phyloP scores from a whole-genome alignment of 331 rosid genomes.

The Rhamnella rubrinervis region DNA sequence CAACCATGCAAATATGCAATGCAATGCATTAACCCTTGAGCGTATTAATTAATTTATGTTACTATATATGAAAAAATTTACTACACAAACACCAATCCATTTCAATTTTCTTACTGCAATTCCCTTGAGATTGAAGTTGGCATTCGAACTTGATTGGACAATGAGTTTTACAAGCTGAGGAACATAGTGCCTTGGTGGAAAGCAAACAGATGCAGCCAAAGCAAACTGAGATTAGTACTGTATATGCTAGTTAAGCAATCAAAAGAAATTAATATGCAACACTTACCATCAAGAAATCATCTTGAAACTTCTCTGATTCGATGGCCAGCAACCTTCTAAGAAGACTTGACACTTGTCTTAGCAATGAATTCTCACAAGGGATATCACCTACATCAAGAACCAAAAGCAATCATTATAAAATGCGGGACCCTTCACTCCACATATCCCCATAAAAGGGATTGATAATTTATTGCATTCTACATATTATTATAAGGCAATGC shows the following conservation, averaged over 20 bases:
- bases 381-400: conserved; percentile 55
- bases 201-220: not conserved
- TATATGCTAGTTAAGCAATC: conserved; percentile 9
- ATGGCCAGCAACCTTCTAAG: conserved; percentile 86
- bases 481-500: too few species aligned
- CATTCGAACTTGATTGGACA: conserved; percentile 31
- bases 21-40: not conserved
- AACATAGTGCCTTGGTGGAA: conserved; percentile 58
- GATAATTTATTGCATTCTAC: too few species aligned
- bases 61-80: not conserved
- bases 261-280: conserved; percentile 17
- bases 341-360: conserved; percentile 94
- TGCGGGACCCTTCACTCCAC: conserved; percentile 7
- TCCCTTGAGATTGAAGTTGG: conserved; percentile 51
- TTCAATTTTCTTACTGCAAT: conserved; percentile 53
- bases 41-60: too few species aligned
- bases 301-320: conserved; percentile 88
- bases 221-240: too few species aligned
- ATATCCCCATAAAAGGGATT: conserved; percentile 8
- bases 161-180: conserved; percentile 68
- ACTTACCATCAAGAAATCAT: conserved; percentile 95
- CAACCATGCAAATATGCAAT: not conserved
- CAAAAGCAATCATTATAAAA: conserved; percentile 3
- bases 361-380: conserved; percentile 78
- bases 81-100: not conserved